Conservation (phyloP, 2,329 filamentous ascomycete genomes). For the Blastomyces parvus region DNA sequence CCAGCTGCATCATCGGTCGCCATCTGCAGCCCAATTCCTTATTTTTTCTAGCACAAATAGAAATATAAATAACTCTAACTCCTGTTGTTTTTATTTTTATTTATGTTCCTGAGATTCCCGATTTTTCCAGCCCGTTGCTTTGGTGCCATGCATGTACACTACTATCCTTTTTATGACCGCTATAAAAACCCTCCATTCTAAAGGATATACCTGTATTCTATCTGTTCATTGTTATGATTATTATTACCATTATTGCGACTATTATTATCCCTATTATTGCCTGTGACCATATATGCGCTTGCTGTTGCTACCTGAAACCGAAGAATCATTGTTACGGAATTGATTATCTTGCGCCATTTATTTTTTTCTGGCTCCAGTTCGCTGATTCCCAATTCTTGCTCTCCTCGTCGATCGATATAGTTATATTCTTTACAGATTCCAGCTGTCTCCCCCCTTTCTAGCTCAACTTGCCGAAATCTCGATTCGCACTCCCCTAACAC, state of each 20-base stretch:
- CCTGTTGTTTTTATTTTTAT: constrained; percentile 1
- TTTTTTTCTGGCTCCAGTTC: neutral
- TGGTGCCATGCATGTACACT: neutral
- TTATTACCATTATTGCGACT: neutral
- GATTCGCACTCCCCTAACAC: neutral
- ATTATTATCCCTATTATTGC: neutral
- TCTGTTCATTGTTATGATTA: neutral
- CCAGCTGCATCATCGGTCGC: neutral
- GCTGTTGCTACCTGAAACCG: neutral
- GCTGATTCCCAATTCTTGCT: neutral
- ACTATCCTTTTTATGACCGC: neutral
- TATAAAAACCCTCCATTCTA: neutral
- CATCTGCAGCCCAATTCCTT: constrained; percentile 4
- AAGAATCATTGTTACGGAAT: neutral
- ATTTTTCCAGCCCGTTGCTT: constrained; percentile 14
- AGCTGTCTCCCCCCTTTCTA: neutral
- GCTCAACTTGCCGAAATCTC: neutral
- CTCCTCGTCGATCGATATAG: neutral
- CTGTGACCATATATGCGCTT: neutral
- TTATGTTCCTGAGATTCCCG: constrained; percentile 2
- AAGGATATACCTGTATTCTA: neutral
- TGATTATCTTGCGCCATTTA: neutral
- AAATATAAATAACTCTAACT: neutral
- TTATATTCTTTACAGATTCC: neutral
- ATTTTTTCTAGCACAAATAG: neutral